These are phyloP conservation scores for Microdochium bolleyi DNA, from an alignment of 2,329 filamentous ascomycete species.

Conservation along the genomic window DNA sequence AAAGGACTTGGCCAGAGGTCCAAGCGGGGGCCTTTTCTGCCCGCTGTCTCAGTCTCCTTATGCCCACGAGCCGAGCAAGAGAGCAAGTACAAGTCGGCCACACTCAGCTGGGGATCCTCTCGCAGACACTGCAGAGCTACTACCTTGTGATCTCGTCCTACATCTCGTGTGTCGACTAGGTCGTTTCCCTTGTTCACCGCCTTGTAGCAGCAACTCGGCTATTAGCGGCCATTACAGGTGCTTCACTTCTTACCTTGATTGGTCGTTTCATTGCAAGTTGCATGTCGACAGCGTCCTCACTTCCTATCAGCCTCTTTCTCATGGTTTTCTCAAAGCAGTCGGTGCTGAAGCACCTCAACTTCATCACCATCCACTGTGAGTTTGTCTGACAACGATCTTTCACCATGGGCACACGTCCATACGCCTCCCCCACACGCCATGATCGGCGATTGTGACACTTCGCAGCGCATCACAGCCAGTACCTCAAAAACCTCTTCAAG, in stretches of 20 bases:
- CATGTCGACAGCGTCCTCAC: neutral
- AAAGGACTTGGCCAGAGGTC: neutral
- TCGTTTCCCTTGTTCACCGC: neutral
- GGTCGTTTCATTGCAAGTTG: neutral
- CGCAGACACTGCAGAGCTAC: neutral
- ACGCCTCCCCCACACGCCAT: neutral
- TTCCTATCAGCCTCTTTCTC: neutral
- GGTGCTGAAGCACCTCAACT: constrained; percentile 10
- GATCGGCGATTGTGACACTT: neutral
- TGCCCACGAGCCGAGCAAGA: neutral
- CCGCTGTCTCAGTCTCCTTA: neutral
- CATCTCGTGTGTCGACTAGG: neutral
- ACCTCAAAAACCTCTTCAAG: neutral
- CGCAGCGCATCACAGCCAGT: neutral
- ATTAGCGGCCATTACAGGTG: neutral
- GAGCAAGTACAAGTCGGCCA: neutral
- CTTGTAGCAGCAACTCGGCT: neutral
- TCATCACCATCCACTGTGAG: constrained; percentile 20
- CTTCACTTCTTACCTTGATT: neutral
- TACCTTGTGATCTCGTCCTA: neutral
- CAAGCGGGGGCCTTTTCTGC: neutral
- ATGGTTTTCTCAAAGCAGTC: neutral
- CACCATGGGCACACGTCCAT: neutral
- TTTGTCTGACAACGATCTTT: neutral
- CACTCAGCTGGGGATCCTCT: neutral